phyloP scores from a whole-genome alignment of 2,329 filamentous ascomycete species.

The Fusarium citri region DNA sequence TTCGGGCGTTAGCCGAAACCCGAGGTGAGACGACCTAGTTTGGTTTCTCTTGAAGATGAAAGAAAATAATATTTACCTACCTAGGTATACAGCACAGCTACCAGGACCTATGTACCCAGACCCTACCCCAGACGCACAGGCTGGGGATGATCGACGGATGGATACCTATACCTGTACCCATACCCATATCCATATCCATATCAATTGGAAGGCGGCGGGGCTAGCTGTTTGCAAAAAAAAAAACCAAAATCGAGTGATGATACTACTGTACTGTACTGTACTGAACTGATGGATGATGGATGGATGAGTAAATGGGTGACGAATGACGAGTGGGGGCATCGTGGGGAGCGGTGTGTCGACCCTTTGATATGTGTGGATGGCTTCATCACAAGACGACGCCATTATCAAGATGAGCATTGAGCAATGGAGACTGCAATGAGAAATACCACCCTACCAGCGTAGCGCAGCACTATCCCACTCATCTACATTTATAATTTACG shows the following conservation, averaged over 20 bases:
- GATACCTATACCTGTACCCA: conserved; percentile 4
- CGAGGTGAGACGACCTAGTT: conserved; percentile 1
- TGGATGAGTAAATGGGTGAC: conserved; percentile 2
- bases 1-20: conserved; percentile 44
- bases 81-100: too few relatives aligned
- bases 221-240: conserved; percentile 15
- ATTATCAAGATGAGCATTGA: conserved; percentile 24
- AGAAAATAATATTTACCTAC: not conserved
- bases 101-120: not conserved
- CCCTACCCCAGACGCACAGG: conserved; percentile 38
- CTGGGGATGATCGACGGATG: conserved; percentile 35
- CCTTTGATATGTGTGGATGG: conserved; percentile 37
- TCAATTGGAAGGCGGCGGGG: conserved; percentile 37
- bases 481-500: conserved; percentile 32
- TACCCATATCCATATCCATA: not conserved
- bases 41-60: not conserved
- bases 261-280: conserved; percentile 28
- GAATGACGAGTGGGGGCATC: conserved; percentile 39
- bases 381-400: conserved; percentile 31
- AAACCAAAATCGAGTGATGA: conserved; percentile 18
- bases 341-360: conserved; percentile 45
- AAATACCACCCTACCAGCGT: conserved; percentile 29
- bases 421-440: conserved; percentile 31
- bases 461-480: conserved; percentile 27
- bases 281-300: conserved; percentile 8